Conservation (phyloP, 2,329 filamentous ascomycete genomes). For the Colletotrichum incanum region DNA sequence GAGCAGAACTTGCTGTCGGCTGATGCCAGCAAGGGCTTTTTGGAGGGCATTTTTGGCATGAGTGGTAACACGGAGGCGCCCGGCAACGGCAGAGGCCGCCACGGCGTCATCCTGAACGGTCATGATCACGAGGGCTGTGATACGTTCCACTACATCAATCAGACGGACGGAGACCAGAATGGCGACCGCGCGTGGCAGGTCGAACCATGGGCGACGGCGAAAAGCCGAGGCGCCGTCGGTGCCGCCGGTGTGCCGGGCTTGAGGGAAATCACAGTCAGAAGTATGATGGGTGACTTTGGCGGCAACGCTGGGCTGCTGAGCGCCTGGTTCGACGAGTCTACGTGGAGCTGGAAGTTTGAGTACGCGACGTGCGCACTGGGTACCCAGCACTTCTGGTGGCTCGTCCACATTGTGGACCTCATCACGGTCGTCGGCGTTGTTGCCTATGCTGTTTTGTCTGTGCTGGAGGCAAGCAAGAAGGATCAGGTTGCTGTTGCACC, state of each 20-base stretch:
- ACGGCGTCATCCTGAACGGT: slow-evolving; percentile 88
- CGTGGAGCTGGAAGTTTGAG: slow-evolving; percentile 85
- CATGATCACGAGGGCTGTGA: slow-evolving; percentile 98
- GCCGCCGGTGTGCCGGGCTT: slow-evolving; percentile 72
- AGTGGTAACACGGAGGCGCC: slow-evolving; percentile 73
- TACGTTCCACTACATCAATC: slow-evolving; percentile 85
- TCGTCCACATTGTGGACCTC: slow-evolving; percentile 82
- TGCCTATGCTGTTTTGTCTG: slow-evolving; percentile 47
- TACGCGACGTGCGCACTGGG: slow-evolving; percentile 86
- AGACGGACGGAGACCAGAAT: slow-evolving; percentile 61
- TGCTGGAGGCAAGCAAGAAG: slow-evolving; percentile 20
- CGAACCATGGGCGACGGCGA: slow-evolving; percentile 63
- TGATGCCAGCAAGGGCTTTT: slow-evolving; percentile 80
- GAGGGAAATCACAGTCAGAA: slow-evolving; percentile 92
- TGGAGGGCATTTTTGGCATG: slow-evolving; percentile 89
- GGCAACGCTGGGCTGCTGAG: slow-evolving; percentile 92
- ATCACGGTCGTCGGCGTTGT: slow-evolving; percentile 55
- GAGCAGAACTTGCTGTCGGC: slow-evolving; percentile 93
- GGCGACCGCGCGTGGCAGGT: slow-evolving; percentile 67
- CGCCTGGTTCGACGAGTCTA: slow-evolving; percentile 85
- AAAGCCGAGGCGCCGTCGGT: slow-evolving; percentile 57
- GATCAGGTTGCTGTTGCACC: not conserved
- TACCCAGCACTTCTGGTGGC: slow-evolving; percentile 95
- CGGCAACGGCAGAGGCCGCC: slow-evolving; percentile 75
- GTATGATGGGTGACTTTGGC: slow-evolving; percentile 98